Conservation (phyloP, 371 early-diverging fungal genomes). For the Amoeboaphelidium protococcarum region DNA sequence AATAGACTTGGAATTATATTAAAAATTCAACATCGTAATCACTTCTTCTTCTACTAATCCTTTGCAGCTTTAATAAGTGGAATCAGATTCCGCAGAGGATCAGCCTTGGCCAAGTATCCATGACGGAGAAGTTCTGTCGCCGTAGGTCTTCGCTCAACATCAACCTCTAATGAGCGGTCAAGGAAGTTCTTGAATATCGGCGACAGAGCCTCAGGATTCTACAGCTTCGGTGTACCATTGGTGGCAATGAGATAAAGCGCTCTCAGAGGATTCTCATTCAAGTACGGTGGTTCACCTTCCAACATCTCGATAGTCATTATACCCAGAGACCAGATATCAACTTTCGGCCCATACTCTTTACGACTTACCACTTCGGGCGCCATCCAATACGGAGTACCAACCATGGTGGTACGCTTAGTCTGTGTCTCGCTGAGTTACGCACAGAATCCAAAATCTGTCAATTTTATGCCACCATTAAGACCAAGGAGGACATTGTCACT, state of each 20-base stretch:
- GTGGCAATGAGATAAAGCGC: conserved; percentile 86
- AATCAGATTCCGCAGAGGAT: conserved; percentile 50
- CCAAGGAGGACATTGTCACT: conserved; percentile 79
- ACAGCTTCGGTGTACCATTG: conserved; percentile 74
- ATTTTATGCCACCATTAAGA: conserved; percentile 63
- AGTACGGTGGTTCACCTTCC: conserved; percentile 81
- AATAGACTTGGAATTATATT: too few species aligned
- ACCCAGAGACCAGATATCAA: conserved; percentile 92
- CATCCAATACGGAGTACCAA: conserved; percentile 55
- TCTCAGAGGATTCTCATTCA: conserved; percentile 19
- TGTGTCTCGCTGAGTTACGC: conserved; percentile 55
- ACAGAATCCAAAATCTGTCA: conserved; percentile 89
- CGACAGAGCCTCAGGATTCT: conserved; percentile 59
- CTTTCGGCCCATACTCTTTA: conserved; percentile 74
- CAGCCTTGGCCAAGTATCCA: conserved; percentile 63
- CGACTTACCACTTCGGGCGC: conserved; percentile 83
- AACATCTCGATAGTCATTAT: conserved; percentile 92
- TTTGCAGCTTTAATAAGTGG: conserved; percentile 67
- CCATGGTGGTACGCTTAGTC: conserved; percentile 65
- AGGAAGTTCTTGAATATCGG: conserved; percentile 59
- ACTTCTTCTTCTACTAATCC: conserved; percentile 13
- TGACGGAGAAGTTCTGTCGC: conserved; percentile 55
- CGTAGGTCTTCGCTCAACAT: conserved; percentile 51
- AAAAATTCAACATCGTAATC: too few species aligned
- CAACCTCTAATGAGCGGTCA: conserved; percentile 49